These are phyloP conservation scores for Verticillium nubilum DNA, from an alignment of 2,329 filamentous ascomycete species.

Conservation along the genomic window DNA sequence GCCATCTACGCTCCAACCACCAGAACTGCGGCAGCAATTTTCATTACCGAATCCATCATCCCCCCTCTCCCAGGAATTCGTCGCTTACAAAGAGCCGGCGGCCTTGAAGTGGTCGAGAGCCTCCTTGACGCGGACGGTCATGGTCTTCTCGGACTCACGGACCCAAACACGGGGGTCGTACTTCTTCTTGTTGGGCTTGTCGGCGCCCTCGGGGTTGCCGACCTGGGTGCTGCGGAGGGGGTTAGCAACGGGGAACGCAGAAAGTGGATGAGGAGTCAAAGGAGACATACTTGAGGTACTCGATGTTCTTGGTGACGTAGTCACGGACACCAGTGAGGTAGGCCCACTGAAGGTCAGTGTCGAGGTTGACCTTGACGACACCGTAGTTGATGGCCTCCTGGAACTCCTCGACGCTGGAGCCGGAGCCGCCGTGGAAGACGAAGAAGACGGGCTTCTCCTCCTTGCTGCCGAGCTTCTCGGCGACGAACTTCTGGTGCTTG, in stretches of 20 bases:
- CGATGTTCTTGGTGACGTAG: slow-evolving; percentile 91
- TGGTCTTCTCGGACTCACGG: slow-evolving; percentile 94
- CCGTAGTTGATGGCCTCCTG: slow-evolving; percentile 82
- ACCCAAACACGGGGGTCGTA: slow-evolving; percentile 88
- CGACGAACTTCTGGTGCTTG: slow-evolving; percentile 93
- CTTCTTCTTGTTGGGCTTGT: slow-evolving; percentile 99
- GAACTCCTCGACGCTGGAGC: slow-evolving; percentile 88
- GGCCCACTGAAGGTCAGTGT: slow-evolving; percentile 95
- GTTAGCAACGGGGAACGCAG: not conserved
- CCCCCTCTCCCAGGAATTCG: not conserved
- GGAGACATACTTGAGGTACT: slow-evolving; percentile 59
- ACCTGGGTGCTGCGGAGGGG: slow-evolving; percentile 55
- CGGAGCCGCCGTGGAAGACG: slow-evolving; percentile 98
- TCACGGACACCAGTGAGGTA: slow-evolving; percentile 92
- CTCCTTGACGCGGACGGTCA: slow-evolving; percentile 73
- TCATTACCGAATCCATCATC: not conserved
- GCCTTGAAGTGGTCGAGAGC: slow-evolving; percentile 92
- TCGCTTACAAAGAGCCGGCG: slow-evolving; percentile 64
- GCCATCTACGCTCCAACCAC: not conserved
- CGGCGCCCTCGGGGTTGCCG: slow-evolving; percentile 89
- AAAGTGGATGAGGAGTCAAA: not conserved
- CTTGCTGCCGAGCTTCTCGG: slow-evolving; percentile 66
- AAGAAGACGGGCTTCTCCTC: slow-evolving; percentile 95
- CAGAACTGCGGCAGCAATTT: not conserved
- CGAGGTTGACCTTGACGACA: slow-evolving; percentile 99